A percentile compares a stretch with the other conserved stretches of the same genome.
Evolutionary conservation across 202 grass and related monocot genomes (phyloP).

Genomic region (Setaria italica): DNA sequence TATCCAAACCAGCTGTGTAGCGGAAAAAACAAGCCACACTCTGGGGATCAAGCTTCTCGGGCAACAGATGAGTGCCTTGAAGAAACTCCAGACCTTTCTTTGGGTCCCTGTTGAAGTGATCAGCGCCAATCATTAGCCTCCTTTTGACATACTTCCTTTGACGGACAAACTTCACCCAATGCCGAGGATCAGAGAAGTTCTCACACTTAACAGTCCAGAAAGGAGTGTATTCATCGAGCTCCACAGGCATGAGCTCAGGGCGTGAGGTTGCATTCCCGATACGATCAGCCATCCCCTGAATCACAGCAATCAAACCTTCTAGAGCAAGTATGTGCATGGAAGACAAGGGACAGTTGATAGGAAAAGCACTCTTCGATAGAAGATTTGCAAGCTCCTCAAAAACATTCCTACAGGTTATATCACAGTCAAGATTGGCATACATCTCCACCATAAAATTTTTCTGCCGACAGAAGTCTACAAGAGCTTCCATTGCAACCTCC

Average conservation of each 20-base stretch:
- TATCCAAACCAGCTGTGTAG: slow-evolving; percentile 96
- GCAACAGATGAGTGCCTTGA: slow-evolving; percentile 97
- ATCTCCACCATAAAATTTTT: slow-evolving; percentile 97
- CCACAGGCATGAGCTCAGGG: slow-evolving; percentile 69
- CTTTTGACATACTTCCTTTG: slow-evolving; percentile 98
- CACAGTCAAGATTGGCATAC: slow-evolving; percentile 98
- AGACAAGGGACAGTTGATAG: slow-evolving; percentile 95
- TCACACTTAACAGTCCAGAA: slow-evolving; percentile 96
- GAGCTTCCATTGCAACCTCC: slow-evolving; percentile 95
- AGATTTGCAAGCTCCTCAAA: slow-evolving; percentile 98
- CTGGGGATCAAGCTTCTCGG: slow-evolving; percentile 97
- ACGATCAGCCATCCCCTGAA: slow-evolving; percentile 89
- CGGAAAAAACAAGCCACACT: slow-evolving; percentile 99
- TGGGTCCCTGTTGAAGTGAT: slow-evolving; percentile 98
- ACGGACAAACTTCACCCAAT: slow-evolving; percentile 98
- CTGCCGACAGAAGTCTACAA: slow-evolving; percentile 94
- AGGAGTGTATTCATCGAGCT: slow-evolving; percentile 91
- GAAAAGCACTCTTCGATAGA: slow-evolving; percentile 95
- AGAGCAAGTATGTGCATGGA: slow-evolving; percentile 97
- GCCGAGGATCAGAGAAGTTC: slow-evolving; percentile 81
- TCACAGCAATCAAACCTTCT: slow-evolving; percentile 96
- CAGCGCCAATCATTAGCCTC: slow-evolving; percentile 95
- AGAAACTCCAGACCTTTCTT: slow-evolving; percentile 99
- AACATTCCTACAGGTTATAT: slow-evolving; percentile 95
- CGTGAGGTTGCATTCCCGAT: slow-evolving; percentile 70